Evolutionary conservation across 2,329 filamentous ascomycete species (phyloP).

Genomic region (Calonectria montana): DNA sequence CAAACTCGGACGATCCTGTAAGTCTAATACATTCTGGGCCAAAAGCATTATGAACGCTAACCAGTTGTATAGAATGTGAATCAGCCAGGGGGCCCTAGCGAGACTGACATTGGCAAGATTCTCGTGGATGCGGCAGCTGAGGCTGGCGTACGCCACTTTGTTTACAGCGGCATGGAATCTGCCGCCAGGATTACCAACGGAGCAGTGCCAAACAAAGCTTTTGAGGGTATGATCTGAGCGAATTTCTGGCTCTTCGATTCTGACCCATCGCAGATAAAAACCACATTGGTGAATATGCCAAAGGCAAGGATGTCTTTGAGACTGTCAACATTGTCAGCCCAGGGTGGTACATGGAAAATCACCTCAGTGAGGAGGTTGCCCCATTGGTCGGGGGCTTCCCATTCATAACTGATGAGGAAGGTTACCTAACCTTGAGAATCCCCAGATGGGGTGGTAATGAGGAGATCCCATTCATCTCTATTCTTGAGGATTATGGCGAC

Average conservation of each 20-base stretch:
- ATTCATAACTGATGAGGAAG: constrained; percentile 47
- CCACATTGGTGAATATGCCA: constrained; percentile 51
- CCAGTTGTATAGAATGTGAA: constrained; percentile 33
- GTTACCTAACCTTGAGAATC: constrained; percentile 47
- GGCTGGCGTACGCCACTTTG: constrained; percentile 49
- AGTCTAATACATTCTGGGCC: background rate
- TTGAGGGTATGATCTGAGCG: constrained; percentile 45
- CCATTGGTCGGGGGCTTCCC: constrained; percentile 56
- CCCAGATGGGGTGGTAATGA: constrained; percentile 54
- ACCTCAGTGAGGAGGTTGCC: constrained; percentile 48
- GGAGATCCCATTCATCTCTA: constrained; percentile 52
- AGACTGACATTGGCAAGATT: constrained; percentile 49
- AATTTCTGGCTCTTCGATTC: background rate
- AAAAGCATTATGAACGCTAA: constrained; percentile 12
- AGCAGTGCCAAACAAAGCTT: constrained; percentile 43
- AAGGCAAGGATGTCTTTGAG: constrained; percentile 46
- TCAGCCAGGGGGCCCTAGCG: constrained; percentile 41
- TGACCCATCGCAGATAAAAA: constrained; percentile 48
- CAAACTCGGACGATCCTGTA: constrained; percentile 47
- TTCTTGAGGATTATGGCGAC: constrained; percentile 57
- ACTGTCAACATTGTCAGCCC: constrained; percentile 49
- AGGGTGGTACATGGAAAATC: constrained; percentile 58
- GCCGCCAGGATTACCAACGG: constrained; percentile 48
- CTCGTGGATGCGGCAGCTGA: constrained; percentile 48
- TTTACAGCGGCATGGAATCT: constrained; percentile 51